These are phyloP conservation scores for Candida golubevii DNA, from an alignment of 805 yeast species.

Conservation along the genomic window DNA sequence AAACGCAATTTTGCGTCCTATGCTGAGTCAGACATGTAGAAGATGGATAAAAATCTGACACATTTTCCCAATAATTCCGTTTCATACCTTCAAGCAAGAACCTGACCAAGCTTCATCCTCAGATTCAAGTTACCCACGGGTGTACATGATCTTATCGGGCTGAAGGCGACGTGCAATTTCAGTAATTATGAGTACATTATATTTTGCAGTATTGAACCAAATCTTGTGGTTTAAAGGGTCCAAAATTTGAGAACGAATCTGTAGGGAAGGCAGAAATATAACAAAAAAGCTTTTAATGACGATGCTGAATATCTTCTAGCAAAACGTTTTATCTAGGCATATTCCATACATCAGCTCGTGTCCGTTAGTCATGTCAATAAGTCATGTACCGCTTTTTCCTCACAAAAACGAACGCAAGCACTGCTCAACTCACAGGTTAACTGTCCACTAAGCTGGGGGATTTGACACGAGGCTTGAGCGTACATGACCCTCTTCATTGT, in stretches of 20 bases:
- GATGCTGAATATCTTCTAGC: constrained; percentile 46
- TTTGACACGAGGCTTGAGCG: constrained; percentile 38
- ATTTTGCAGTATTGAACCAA: constrained; percentile 61
- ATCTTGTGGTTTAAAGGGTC: constrained; percentile 46
- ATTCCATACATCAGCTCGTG: constrained; percentile 56
- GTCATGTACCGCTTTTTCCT: constrained; percentile 48
- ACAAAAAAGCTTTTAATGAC: too few species aligned
- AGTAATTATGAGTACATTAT: constrained; percentile 88
- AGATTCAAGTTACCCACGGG: constrained; percentile 48
- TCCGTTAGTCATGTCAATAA: constrained; percentile 59
- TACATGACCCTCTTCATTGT: constrained; percentile 59
- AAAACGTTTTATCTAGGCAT: constrained; percentile 55
- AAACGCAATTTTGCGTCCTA: constrained; percentile 24
- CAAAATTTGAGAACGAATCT: constrained; percentile 20
- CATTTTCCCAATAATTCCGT: too few species aligned
- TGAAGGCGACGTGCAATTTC: constrained; percentile 66
- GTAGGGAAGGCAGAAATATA: too few species aligned
- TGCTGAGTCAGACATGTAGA: constrained; percentile 7
- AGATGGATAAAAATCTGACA: background rate
- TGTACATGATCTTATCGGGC: constrained; percentile 49
- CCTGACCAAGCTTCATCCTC: too few species aligned
- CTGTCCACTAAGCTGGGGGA: constrained; percentile 74
- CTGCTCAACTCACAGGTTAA: constrained; percentile 39
- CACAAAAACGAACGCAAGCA: constrained; percentile 27
- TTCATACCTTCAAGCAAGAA: too few species aligned